Conservation (phyloP, 1,284 basidiomycete genomes). For the Chiua sp. region DNA sequence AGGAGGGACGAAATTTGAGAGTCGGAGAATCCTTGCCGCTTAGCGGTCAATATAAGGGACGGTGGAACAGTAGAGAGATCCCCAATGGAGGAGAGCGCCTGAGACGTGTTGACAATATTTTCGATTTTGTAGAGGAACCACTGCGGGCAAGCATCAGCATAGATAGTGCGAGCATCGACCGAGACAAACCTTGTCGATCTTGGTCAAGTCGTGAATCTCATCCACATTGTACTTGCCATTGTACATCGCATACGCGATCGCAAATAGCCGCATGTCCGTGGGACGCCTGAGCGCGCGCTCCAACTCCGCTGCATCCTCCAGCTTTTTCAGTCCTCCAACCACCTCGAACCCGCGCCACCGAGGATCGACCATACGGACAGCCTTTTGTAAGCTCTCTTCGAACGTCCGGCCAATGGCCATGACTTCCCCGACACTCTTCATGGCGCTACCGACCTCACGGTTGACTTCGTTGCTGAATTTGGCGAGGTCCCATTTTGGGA, state of each 20-base stretch:
- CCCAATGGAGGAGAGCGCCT: conserved; percentile 70
- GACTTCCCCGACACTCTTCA: conserved; percentile 99
- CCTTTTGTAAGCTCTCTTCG: conserved; percentile 99
- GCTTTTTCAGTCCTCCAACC: conserved; percentile 48
- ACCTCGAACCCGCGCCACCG: conserved; percentile 84
- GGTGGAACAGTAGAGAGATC: conserved; percentile 67
- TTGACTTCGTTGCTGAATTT: conserved; percentile 97
- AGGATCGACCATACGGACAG: conserved; percentile 96
- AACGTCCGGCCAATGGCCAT: conserved; percentile 99
- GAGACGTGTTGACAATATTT: conserved; percentile 91
- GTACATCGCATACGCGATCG: conserved; percentile 97
- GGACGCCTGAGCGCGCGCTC: conserved; percentile 79
- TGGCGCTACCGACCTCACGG: conserved; percentile 94
- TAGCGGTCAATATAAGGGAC: conserved; percentile 83
- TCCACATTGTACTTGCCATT: conserved; percentile 93
- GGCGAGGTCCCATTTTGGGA: conserved; percentile 99
- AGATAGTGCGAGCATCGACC: neutral
- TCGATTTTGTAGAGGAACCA: conserved; percentile 99
- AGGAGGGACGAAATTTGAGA: conserved; percentile 87
- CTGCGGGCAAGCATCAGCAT: conserved; percentile 39
- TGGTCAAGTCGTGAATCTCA: conserved; percentile 90
- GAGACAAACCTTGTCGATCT: conserved; percentile 87
- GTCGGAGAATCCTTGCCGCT: conserved; percentile 96
- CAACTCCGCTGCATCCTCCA: conserved; percentile 79
- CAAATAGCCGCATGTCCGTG: conserved; percentile 95